phyloP scores from a whole-genome alignment of 106 monocot species.

The Platanthera guangdongensis region DNA sequence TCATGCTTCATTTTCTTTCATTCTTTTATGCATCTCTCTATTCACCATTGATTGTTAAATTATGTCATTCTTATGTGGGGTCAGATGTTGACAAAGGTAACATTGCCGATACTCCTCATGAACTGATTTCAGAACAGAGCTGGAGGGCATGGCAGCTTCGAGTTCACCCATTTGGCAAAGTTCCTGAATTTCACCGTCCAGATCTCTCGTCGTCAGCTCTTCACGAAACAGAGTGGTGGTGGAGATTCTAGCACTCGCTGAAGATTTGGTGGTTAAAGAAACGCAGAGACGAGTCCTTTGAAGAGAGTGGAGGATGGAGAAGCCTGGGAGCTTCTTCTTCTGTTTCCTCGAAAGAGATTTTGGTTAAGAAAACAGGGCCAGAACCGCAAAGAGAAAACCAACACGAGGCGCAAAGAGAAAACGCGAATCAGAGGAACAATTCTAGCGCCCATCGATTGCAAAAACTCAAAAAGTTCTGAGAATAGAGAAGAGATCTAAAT shows the following conservation, averaged over 20 bases:
- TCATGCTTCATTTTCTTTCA: neutral
- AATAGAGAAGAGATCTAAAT: neutral
- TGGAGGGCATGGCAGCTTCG: conserved; percentile 23
- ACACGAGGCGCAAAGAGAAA: neutral
- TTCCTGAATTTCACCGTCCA: conserved; percentile 12
- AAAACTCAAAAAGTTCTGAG: neutral
- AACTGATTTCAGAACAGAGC: too few species aligned
- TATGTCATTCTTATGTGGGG: conserved; percentile 8
- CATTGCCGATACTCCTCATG: conserved; percentile 13
- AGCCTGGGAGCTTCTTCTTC: neutral
- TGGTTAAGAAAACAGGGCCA: neutral
- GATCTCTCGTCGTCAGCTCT: conserved; percentile 8
- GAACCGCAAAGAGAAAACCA: neutral
- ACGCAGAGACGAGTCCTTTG: neutral
- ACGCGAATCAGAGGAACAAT: neutral
- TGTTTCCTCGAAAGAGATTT: neutral
- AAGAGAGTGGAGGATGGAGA: neutral
- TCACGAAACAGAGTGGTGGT: neutral
- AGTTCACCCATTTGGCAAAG: conserved; percentile 32
- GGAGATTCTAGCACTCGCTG: neutral
- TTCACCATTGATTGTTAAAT: conserved; percentile 10
- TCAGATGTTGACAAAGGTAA: conserved; percentile 18
- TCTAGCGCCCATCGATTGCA: neutral
- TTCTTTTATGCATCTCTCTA: neutral
- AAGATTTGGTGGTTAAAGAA: neutral